Conservation (phyloP, 2,329 filamentous ascomycete genomes). For the Cladophialophora immunda region DNA sequence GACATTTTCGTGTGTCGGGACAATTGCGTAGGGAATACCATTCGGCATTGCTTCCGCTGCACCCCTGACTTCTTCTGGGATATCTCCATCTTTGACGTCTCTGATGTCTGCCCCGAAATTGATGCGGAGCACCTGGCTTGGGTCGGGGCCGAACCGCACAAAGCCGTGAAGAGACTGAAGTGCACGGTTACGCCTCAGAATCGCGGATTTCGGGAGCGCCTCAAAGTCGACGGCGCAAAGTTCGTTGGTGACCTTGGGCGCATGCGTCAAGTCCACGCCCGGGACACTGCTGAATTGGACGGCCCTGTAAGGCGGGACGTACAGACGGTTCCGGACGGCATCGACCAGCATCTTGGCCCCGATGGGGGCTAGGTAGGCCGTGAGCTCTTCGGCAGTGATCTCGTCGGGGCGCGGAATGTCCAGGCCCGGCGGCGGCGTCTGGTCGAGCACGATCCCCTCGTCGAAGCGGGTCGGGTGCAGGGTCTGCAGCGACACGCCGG, state of each 20-base stretch:
- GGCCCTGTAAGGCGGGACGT: conserved; percentile 68
- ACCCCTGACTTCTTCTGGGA: conserved; percentile 23
- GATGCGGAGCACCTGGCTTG: conserved; percentile 20
- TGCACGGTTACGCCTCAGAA: conserved; percentile 54
- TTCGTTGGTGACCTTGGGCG: conserved; percentile 75
- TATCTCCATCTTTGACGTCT: conserved; percentile 23
- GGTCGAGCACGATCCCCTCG: conserved; percentile 76
- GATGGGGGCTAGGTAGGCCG: conserved; percentile 65
- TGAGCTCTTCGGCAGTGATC: conserved; percentile 64
- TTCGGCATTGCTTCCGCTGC: conserved; percentile 36
- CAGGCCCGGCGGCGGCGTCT: conserved; percentile 68
- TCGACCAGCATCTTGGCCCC: conserved; percentile 76
- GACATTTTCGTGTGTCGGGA: conserved; percentile 40
- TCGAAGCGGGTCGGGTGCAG: conserved; percentile 81
- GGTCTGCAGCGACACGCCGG: conserved; percentile 87
- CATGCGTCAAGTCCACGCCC: conserved; percentile 56
- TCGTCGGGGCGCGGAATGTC: conserved; percentile 62
- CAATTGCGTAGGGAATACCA: conserved; percentile 50
- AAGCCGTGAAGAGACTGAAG: conserved; percentile 33
- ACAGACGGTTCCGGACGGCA: conserved; percentile 69
- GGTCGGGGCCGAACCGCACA: not conserved
- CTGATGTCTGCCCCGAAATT: conserved; percentile 33
- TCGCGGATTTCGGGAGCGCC: conserved; percentile 61
- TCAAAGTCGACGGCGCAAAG: conserved; percentile 71
- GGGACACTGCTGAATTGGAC: conserved; percentile 42